A percentile compares a stretch with the other conserved stretches of the same genome.
phyloP scores from a whole-genome alignment of 1,139 yeast species.

The Petasospora rhodanensis region DNA sequence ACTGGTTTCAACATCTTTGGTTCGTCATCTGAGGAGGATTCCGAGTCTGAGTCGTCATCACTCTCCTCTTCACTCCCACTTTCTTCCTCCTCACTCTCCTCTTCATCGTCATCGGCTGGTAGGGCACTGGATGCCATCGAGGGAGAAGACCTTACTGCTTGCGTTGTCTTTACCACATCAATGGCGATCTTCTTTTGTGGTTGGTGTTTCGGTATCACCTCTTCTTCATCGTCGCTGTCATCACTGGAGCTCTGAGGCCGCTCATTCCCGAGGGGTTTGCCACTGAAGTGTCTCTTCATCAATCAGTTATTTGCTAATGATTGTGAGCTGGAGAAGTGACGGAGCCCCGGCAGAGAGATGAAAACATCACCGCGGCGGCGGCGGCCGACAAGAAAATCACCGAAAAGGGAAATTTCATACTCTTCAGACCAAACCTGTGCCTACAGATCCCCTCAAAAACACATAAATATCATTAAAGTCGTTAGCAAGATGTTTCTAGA shows the following conservation, averaged over 20 bases:
- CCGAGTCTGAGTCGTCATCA: conserved; percentile 3
- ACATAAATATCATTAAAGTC: background rate
- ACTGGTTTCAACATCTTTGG: conserved; percentile 19
- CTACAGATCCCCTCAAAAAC: too few species aligned
- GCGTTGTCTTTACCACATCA: background rate
- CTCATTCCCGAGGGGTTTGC: conserved; percentile 11
- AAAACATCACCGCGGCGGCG: too few species aligned
- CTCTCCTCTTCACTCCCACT: conserved; percentile 6
- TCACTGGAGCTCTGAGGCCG: conserved; percentile 2
- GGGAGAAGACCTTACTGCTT: too few species aligned
- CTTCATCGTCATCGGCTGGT: conserved; percentile 7
- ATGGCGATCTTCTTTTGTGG: conserved; percentile 1
- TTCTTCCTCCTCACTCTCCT: conserved; percentile 7
- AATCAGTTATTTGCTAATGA: background rate
- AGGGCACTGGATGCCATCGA: too few species aligned
- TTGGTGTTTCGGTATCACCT: conserved; percentile 1
- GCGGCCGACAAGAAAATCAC: too few species aligned
- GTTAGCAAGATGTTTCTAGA: too few species aligned
- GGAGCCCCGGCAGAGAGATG: too few species aligned
- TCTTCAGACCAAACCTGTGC: too few species aligned
- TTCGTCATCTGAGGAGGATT: conserved; percentile 13
- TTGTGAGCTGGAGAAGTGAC: too few species aligned
- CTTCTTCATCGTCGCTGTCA: conserved; percentile 8
- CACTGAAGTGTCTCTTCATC: conserved; percentile 21
- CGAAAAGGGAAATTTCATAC: background rate